Conservation (phyloP, 1,284 basidiomycete species). For the Naganishia albida region DNA sequence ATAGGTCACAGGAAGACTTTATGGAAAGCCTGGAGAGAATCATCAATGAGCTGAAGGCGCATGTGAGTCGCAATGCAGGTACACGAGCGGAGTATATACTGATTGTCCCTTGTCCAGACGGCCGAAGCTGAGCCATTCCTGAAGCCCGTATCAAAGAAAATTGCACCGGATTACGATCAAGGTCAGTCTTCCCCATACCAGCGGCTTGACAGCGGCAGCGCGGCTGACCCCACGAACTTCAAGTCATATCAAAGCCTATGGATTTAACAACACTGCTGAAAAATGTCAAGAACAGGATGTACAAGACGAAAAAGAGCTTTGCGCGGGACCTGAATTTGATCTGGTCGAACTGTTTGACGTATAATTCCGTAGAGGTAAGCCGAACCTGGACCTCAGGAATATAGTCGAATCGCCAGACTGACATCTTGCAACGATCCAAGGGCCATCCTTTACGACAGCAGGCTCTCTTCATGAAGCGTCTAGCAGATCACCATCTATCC, state of each 20-base stretch:
- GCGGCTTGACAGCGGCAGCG: not conserved
- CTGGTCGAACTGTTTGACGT: slow-evolving; percentile 91
- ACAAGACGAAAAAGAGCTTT: slow-evolving; percentile 93
- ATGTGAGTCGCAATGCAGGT: slow-evolving; percentile 58
- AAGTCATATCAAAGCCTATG: slow-evolving; percentile 89
- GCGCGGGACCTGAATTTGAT: slow-evolving; percentile 91
- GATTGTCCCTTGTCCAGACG: slow-evolving; percentile 60
- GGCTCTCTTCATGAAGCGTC: slow-evolving; percentile 69
- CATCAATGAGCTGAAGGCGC: slow-evolving; percentile 73
- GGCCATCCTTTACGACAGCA: slow-evolving; percentile 78
- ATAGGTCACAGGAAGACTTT: slow-evolving; percentile 71
- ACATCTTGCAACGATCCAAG: slow-evolving; percentile 40
- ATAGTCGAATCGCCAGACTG: not conserved
- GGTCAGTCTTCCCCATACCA: slow-evolving; percentile 56
- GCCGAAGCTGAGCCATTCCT: slow-evolving; percentile 82
- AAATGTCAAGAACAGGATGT: slow-evolving; percentile 85
- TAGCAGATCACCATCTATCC: slow-evolving; percentile 78
- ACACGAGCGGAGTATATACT: slow-evolving; percentile 41
- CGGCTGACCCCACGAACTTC: slow-evolving; percentile 32
- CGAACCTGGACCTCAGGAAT: not conserved
- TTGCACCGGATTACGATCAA: slow-evolving; percentile 86
- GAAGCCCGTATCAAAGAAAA: slow-evolving; percentile 80
- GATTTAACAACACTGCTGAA: slow-evolving; percentile 88
- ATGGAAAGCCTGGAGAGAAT: slow-evolving; percentile 87
- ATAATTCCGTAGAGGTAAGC: slow-evolving; percentile 84